phyloP scores from a whole-genome alignment of 2,329 filamentous ascomycete genomes.

The Xylariaceae sp. region DNA sequence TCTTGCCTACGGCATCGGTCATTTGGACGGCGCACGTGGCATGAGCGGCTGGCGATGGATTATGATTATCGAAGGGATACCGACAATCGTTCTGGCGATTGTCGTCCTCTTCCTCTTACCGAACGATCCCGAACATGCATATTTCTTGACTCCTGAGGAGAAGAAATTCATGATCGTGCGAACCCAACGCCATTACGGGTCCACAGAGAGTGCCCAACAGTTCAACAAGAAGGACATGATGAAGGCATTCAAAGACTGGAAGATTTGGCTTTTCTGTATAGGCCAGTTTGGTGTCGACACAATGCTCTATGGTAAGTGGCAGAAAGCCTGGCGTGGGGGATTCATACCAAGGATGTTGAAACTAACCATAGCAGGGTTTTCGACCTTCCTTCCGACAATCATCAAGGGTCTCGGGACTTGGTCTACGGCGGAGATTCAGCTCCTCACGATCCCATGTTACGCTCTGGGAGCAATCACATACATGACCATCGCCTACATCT shows the following conservation, averaged over 20 bases:
- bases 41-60: constrained; percentile 68
- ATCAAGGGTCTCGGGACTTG: constrained; percentile 63
- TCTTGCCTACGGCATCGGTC: constrained; percentile 66
- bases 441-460: constrained; percentile 75
- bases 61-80: constrained; percentile 51
- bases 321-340: not conserved
- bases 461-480: constrained; percentile 65
- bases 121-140: constrained; percentile 55
- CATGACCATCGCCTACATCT: constrained; percentile 59
- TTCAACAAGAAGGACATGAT: constrained; percentile 57
- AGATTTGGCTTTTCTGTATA: constrained; percentile 63
- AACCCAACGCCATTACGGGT: constrained; percentile 39
- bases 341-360: not conserved
- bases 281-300: constrained; percentile 70
- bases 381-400: constrained; percentile 74
- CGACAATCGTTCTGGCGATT: constrained; percentile 49
- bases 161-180: constrained; percentile 44
- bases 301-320: constrained; percentile 59
- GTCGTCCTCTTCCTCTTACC: constrained; percentile 53
- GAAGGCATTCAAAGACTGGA: constrained; percentile 68
- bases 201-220: constrained; percentile 40
- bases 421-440: constrained; percentile 60
- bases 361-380: constrained; percentile 48
- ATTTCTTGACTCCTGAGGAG: constrained; percentile 54
- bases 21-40: constrained; percentile 62